Percentiles rank a stretch among this genome's conserved stretches.
These are phyloP conservation scores for Nothomitra cinnamomea DNA, from an alignment of 2,329 filamentous ascomycete species.

Conservation along the genomic window DNA sequence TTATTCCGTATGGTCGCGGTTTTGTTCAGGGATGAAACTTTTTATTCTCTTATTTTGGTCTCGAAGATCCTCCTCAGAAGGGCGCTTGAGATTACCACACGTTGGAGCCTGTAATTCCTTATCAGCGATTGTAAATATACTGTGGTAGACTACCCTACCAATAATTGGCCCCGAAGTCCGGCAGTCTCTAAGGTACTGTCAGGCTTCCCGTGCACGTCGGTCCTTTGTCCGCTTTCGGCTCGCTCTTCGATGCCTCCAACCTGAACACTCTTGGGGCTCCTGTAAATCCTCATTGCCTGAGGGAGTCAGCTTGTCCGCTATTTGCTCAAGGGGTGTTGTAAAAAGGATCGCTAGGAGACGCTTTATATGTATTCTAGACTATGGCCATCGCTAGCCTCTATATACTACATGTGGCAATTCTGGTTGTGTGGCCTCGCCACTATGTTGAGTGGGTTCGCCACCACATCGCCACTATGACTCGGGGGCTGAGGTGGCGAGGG, in stretches of 20 bases:
- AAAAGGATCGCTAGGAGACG: no score
- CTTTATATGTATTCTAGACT: no score
- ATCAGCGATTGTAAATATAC: conserved; percentile 3
- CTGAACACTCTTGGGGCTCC: neutral
- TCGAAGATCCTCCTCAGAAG: neutral
- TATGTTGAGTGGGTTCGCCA: no score
- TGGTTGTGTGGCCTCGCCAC: no score
- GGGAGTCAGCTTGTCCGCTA: neutral
- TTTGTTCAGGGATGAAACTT: neutral
- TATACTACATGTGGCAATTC: no score
- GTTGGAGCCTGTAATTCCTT: no score
- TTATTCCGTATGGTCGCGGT: neutral
- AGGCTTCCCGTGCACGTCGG: neutral
- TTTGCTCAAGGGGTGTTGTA: no score
- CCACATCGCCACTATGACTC: no score
- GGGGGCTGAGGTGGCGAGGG: no score
- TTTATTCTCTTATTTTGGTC: neutral
- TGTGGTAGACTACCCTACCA: neutral
- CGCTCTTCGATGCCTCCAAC: no score
- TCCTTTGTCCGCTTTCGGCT: neutral
- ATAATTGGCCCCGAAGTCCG: neutral
- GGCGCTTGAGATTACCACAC: no score
- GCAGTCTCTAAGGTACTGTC: neutral
- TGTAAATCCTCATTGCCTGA: neutral
- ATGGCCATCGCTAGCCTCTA: no score